Percentiles rank a stretch among this genome's conserved stretches.
Evolutionary conservation across 441 rosid genomes (phyloP).

Genomic region (Gossypium lobatum): DNA sequence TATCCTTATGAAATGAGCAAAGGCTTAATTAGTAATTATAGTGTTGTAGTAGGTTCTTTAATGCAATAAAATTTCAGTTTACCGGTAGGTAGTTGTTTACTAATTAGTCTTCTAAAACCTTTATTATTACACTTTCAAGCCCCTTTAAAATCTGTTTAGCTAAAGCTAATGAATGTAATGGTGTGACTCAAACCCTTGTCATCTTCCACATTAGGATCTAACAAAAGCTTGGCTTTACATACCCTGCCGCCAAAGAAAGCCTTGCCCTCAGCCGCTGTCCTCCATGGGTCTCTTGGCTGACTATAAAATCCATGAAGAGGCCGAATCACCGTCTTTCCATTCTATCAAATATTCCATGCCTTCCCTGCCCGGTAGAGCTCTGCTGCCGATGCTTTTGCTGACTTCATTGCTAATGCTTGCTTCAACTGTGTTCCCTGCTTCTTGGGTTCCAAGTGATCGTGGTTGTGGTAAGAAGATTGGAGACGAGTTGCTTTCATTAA

Average conservation of each 20-base stretch:
- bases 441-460: slow-evolving; percentile 32
- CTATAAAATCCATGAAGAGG: slow-evolving; percentile 80
- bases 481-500: not conserved
- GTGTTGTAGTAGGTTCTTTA: no score
- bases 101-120: slow-evolving; percentile 34
- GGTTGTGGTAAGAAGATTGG: slow-evolving; percentile 6
- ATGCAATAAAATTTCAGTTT: no score
- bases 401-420: slow-evolving; percentile 36
- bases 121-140: slow-evolving; percentile 50
- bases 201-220: slow-evolving; percentile 59
- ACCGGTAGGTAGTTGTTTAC: no score
- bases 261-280: slow-evolving; percentile 76
- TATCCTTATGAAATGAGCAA: no score
- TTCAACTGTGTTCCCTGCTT: slow-evolving; percentile 22
- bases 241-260: slow-evolving; percentile 80
- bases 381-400: slow-evolving; percentile 67
- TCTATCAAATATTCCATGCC: slow-evolving; percentile 79
- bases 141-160: slow-evolving; percentile 64
- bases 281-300: slow-evolving; percentile 70
- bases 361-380: slow-evolving; percentile 32
- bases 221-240: slow-evolving; percentile 57
- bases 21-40: no score
- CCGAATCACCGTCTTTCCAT: slow-evolving; percentile 76
- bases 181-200: slow-evolving; percentile 50
- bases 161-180: slow-evolving; percentile 34